A percentile compares a stretch with the other conserved stretches of the same genome.
phyloP scores from a whole-genome alignment of 495 filamentous ascomycete genomes.

The Aspergillus incahuasiensis region DNA sequence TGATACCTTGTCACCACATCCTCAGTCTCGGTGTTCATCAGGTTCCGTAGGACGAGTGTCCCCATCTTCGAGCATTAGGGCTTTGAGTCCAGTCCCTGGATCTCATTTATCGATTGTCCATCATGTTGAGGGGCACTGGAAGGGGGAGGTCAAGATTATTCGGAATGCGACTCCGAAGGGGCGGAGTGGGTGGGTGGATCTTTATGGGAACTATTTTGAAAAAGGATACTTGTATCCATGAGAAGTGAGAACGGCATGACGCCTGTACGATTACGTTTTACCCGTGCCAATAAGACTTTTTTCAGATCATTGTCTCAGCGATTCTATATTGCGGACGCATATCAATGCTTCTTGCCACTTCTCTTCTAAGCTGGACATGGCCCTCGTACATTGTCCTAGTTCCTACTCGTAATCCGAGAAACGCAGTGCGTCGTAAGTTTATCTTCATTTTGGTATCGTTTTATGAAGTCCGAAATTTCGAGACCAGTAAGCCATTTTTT shows the following conservation, averaged over 20 bases:
- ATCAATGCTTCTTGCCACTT: not conserved
- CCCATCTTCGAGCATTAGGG: slow-evolving; percentile 9
- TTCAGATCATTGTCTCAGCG: not conserved
- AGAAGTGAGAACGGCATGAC: slow-evolving; percentile 5
- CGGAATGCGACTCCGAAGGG: slow-evolving; percentile 40
- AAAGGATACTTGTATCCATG: slow-evolving; percentile 50
- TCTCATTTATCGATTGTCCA: slow-evolving; percentile 25
- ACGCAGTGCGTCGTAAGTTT: not conserved
- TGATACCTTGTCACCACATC: slow-evolving; percentile 17
- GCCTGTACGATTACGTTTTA: not conserved
- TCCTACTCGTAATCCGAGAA: not conserved
- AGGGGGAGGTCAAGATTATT: slow-evolving; percentile 50
- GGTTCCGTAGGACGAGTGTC: slow-evolving; percentile 12
- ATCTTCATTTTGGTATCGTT: slow-evolving; percentile 14
- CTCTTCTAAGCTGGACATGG: not conserved
- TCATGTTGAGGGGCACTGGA: slow-evolving; percentile 50
- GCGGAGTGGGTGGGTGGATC: slow-evolving; percentile 43
- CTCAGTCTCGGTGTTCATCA: slow-evolving; percentile 13
- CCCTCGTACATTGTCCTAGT: not conserved
- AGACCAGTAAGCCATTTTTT: slow-evolving; percentile 10
- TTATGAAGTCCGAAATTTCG: slow-evolving; percentile 2
- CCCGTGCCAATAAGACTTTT: not conserved
- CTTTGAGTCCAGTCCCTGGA: slow-evolving; percentile 9
- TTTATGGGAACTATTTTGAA: slow-evolving; percentile 53
- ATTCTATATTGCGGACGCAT: not conserved